Evolutionary conservation across 345 rosid species (phyloP), one percentile per base, ranked within the genome.

Genomic region (Carallia brachiata): DNA sequence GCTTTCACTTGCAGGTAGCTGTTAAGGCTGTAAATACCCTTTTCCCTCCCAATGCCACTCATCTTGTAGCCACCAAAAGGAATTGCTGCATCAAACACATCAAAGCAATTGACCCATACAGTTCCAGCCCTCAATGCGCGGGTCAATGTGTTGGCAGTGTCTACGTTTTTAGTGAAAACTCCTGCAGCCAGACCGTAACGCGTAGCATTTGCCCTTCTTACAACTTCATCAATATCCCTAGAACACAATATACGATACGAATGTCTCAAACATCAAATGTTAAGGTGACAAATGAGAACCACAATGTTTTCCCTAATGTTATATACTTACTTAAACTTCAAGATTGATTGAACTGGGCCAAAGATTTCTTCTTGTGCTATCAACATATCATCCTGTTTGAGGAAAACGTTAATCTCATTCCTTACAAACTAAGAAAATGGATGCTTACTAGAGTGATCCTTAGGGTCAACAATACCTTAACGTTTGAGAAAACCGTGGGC

Each of bases 61-160:
- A 89, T 90, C 80, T 94, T 94, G 78, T 84, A 94, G 52, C 98
- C 98, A 27, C 97, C 96, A 63, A 94, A 91, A 52, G 98, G 98
- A 74, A 91, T 84, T 0, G 91, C 82, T 3, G 88, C 88, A 75
- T 94, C 97, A 34, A 94, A 84, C 40, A 84, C 72, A 76, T 94
- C 92, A 16, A 67, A 94, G 82, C 97, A 88, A 70, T 94, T 90
- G 3, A 91, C 57, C 97, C 98, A 91, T 16, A 94, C 95, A 0
- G 78, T 80, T 19, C 97, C 98, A 15, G 62, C 96, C 60, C 81
- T 75, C 61, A 94, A 71, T 1, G 97, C 98, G 16, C 96, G 83
- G 34, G 68, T 75, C 77, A 91, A 34, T 55, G 91, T 78, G 70
- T 91, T 87, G 27, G 96, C 97, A 0, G 95, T 91, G 77, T 91